These are phyloP conservation scores for Moesziomyces antarcticus DNA, from an alignment of 1,284 basidiomycete genomes.

Conservation along the genomic window DNA sequence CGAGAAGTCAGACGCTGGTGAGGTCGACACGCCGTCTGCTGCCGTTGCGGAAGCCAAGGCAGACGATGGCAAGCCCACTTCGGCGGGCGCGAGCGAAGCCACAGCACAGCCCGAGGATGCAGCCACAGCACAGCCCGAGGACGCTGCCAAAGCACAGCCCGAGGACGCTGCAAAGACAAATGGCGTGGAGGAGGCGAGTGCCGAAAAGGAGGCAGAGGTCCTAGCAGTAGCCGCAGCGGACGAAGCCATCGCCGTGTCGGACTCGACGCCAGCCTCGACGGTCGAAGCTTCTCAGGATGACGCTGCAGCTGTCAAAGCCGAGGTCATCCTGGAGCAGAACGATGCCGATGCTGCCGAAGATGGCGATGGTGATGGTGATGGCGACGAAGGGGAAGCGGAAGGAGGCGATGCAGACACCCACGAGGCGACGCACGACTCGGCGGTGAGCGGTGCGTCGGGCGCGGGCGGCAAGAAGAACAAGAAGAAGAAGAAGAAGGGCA, in stretches of 20 bases:
- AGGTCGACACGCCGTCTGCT: background rate
- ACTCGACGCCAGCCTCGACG: background rate
- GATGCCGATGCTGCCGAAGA: conserved; percentile 3
- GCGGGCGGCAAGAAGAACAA: conserved; percentile 82
- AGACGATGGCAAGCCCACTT: background rate
- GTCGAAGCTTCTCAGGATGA: background rate
- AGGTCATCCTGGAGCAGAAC: background rate
- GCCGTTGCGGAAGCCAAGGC: background rate
- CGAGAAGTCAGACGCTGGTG: background rate
- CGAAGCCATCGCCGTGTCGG: background rate
- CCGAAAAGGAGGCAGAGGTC: too few species aligned
- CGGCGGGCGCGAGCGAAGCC: background rate
- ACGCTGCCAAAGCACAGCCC: background rate
- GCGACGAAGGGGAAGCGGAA: conserved; percentile 74
- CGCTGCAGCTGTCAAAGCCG: background rate
- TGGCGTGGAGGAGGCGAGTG: too few species aligned
- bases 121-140: too few species aligned
- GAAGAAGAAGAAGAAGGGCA: conserved; percentile 67
- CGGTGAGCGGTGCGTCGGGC: conserved; percentile 81
- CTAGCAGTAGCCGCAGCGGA: background rate
- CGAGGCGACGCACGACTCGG: conserved; percentile 77
- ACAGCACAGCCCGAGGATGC: background rate
- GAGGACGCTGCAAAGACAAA: too few species aligned
- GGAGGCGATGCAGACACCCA: conserved; percentile 72
- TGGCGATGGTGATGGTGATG: conserved; percentile 73